Evolutionary conservation across 306 rosid species (phyloP), one percentile per base, ranked within the genome.

Genomic region (Notholithocarpus densiflorus): DNA sequence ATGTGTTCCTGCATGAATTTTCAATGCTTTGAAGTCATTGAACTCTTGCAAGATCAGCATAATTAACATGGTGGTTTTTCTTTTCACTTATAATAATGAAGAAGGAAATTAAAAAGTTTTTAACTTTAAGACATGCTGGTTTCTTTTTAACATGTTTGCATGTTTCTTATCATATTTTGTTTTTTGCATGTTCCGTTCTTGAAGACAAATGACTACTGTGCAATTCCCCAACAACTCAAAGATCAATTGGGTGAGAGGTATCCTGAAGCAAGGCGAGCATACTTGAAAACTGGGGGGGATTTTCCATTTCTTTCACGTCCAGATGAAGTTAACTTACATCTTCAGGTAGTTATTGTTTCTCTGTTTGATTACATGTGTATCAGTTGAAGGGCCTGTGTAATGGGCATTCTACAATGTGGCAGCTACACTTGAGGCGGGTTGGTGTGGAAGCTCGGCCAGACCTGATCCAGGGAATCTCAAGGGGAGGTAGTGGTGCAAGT

Each of bases 261-360:
- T 56, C 89, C 97, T 0, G 99, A 66, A 72, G 99, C 99, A 78
- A 91, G 99, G 83, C 88, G 90, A 26, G 99, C 98, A 34, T 86
- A 79, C 73, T 82, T 95, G 87, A 95, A 95, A 89, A 84, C 85
- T 12, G 99, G 99, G 54, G 98, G 98, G 34, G 99, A 95, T 86
- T 95, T 95, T 82, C 99, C 99, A 24, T 95, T 95, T 83, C 99
- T 95, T 79, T 93, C 99, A 2, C 97, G 99, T 31, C 96, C 99
- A 3, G 99, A 95, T 86, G 99, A 95, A 91, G 98, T 95, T 80
- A 95, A 95, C 90, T 86, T 95, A 73, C 98, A 95, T 81, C 96
- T 95, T 84, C 99, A 93, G 97, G 99, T 92, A 80, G 48, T 61
- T 56, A 77, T 40, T 45, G 53, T 72, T 65, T 65, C 74, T 51